Conservation (phyloP, 805 yeast species). For the Nakazawaea wyomingensis region DNA sequence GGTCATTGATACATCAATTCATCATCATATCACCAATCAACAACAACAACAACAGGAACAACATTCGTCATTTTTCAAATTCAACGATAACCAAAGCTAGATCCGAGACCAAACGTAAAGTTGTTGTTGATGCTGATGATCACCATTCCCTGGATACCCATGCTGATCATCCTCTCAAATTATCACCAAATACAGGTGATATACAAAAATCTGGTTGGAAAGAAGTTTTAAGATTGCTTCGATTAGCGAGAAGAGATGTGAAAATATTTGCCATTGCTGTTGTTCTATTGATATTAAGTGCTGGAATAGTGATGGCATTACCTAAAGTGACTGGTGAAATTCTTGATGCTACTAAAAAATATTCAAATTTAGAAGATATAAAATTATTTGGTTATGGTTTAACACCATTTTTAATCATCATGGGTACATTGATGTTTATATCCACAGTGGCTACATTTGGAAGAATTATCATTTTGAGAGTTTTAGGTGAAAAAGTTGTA, state of each 20-base stretch:
- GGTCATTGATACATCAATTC: no score
- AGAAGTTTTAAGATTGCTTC: slow-evolving; percentile 35
- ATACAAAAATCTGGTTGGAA: slow-evolving; percentile 29
- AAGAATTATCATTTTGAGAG: slow-evolving; percentile 66
- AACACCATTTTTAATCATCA: slow-evolving; percentile 52
- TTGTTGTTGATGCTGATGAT: not conserved
- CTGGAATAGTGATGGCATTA: slow-evolving; percentile 44
- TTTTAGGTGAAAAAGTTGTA: slow-evolving; percentile 83
- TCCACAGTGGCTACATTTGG: slow-evolving; percentile 82
- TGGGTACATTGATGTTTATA: slow-evolving; percentile 57
- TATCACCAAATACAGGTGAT: slow-evolving; percentile 19
- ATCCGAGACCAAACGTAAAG: no score
- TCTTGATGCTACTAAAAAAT: slow-evolving; percentile 41
- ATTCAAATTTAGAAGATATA: slow-evolving; percentile 20
- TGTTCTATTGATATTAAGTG: slow-evolving; percentile 39
- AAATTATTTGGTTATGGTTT: slow-evolving; percentile 54
- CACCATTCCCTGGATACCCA: not conserved
- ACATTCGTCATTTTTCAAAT: no score
- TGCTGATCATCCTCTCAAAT: slow-evolving; percentile 18
- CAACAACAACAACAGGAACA: not conserved
- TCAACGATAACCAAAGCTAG: no score
- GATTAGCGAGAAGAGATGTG: slow-evolving; percentile 40
- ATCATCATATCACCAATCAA: not conserved
- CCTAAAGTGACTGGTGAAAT: slow-evolving; percentile 55
- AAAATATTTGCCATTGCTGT: slow-evolving; percentile 39